phyloP scores from a whole-genome alignment of 768 basidiomycete species.

The Leccinum disarticulatum region DNA sequence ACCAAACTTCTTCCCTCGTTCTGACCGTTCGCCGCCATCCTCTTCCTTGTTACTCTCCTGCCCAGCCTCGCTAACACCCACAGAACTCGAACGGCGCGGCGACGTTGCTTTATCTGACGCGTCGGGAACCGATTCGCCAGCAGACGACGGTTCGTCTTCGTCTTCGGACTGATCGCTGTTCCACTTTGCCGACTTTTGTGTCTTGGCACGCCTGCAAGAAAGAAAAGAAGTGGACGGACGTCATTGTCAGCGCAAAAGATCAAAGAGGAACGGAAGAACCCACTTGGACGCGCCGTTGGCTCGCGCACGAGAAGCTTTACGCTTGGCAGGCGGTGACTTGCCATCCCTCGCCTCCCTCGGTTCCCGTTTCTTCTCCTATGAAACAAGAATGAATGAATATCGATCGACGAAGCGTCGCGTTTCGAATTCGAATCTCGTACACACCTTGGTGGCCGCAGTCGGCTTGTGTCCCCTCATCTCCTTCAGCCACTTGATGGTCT shows the following conservation, averaged over 20 bases:
- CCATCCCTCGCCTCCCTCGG: conserved; percentile 47
- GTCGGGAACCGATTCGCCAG: conserved; percentile 40
- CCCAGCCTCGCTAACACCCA: conserved; percentile 36
- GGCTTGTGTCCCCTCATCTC: conserved; percentile 45
- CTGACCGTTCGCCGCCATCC: conserved; percentile 27
- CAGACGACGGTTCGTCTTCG: conserved; percentile 28
- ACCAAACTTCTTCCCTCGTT: conserved; percentile 37
- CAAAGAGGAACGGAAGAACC: conserved; percentile 4
- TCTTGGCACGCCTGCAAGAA: conserved; percentile 28
- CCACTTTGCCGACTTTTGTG: conserved; percentile 29
- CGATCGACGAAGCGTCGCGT: conserved; percentile 1
- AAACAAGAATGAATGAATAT: conserved; percentile 1
- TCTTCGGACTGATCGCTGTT: conserved; percentile 34
- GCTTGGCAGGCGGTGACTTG: conserved; percentile 50
- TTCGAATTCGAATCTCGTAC: conserved; percentile 1
- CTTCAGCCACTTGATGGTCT: conserved; percentile 55
- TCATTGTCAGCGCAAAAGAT: conserved; percentile 8
- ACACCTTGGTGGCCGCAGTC: conserved; percentile 29
- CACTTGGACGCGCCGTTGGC: conserved; percentile 30
- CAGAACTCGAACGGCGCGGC: conserved; percentile 33
- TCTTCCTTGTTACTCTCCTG: conserved; percentile 31
- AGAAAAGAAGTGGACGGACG: background rate
- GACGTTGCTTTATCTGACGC: conserved; percentile 32
- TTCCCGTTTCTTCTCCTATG: conserved; percentile 39
- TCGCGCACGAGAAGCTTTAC: conserved; percentile 45